Conservation (phyloP, 352 stramenopile genomes). For the Peronosclerospora sorghi region DNA sequence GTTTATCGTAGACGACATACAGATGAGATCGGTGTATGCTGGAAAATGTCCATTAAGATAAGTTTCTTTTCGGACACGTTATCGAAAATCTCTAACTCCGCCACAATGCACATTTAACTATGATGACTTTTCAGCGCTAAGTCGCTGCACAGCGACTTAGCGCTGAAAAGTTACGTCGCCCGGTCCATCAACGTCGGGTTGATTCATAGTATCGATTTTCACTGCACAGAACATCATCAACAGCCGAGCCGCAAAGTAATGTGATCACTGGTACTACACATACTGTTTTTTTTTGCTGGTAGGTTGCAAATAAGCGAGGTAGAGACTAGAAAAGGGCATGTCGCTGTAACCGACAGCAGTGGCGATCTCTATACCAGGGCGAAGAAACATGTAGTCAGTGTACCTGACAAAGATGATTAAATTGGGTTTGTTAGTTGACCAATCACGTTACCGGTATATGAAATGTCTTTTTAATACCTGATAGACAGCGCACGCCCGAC, state of each 20-base stretch:
- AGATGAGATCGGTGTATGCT: slow-evolving; percentile 67
- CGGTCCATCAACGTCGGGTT: slow-evolving; percentile 33
- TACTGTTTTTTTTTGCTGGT: background rate
- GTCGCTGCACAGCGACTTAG: too few species aligned
- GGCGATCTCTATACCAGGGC: background rate
- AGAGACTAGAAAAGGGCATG: background rate
- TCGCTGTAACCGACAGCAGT: background rate
- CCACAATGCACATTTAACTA: too few species aligned
- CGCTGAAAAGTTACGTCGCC: too few species aligned
- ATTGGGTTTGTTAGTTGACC: too few species aligned
- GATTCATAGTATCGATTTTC: slow-evolving; percentile 12
- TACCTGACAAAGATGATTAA: slow-evolving; percentile 1
- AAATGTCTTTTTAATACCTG: slow-evolving; percentile 1
- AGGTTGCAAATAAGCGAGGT: too few species aligned
- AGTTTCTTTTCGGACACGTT: slow-evolving; percentile 79
- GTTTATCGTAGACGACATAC: slow-evolving; percentile 18
- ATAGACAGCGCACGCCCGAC: slow-evolving; percentile 18
- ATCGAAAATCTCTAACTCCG: slow-evolving; percentile 60
- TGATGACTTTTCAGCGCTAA: too few species aligned
- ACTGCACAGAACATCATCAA: slow-evolving; percentile 3
- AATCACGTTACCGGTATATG: too few species aligned
- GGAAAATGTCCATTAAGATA: slow-evolving; percentile 71
- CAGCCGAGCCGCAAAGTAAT: background rate
- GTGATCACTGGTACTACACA: too few species aligned
- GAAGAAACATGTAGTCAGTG: background rate